Conservation (phyloP, 257 asterid species). For the Primulina huaijiensis region DNA sequence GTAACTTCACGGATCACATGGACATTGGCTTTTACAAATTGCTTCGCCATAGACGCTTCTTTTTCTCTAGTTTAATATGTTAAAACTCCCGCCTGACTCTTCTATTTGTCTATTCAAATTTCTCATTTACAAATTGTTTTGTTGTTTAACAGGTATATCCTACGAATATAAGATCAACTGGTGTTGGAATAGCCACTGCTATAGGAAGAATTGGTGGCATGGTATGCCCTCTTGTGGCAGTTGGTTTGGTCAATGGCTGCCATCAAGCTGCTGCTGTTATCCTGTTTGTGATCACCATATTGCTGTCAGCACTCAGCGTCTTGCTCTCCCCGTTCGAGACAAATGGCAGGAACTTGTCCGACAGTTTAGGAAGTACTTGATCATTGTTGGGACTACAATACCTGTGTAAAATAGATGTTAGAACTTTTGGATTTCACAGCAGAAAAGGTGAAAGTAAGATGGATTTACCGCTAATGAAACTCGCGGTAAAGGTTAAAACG, state of each 20-base stretch:
- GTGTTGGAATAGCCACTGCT: conserved; percentile 51
- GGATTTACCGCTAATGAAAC: too few species aligned
- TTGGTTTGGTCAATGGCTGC: conserved; percentile 52
- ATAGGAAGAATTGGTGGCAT: conserved; percentile 67
- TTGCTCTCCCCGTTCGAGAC: conserved; percentile 52
- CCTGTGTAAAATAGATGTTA: background rate
- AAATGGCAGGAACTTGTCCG: conserved; percentile 33
- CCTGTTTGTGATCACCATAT: conserved; percentile 38
- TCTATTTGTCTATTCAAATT: background rate
- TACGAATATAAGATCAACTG: conserved; percentile 54
- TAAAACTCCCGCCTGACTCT: background rate
- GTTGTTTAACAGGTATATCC: conserved; percentile 55
- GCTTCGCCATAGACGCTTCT: too few species aligned
- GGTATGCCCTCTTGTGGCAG: conserved; percentile 70
- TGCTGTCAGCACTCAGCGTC: conserved; percentile 44
- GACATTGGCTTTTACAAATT: too few species aligned
- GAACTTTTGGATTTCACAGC: too few species aligned
- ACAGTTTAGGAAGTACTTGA: conserved; percentile 7
- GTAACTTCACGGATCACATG: background rate
- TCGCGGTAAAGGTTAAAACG: too few species aligned
- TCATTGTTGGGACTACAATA: background rate
- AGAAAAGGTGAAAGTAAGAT: too few species aligned
- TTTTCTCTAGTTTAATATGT: too few species aligned
- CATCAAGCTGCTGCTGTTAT: conserved; percentile 50
- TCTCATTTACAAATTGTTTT: background rate